Evolutionary conservation across 2,329 filamentous ascomycete species (phyloP), one percentile per base, ranked within the genome.

Genomic region (Colletotrichum cordylinicola): DNA sequence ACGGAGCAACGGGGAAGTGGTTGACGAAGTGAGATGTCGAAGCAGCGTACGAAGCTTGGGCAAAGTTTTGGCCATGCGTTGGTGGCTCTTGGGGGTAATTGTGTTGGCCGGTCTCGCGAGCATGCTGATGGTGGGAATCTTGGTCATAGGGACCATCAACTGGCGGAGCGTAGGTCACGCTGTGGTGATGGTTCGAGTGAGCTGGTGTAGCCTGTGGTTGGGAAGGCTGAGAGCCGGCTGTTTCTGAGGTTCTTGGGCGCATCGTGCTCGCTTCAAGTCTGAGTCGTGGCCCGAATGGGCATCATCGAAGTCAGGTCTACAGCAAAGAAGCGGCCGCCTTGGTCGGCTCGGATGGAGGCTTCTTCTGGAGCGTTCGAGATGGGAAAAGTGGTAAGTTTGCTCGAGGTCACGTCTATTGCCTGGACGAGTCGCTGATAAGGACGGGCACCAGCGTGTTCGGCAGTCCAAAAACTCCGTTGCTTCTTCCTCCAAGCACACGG

Each of bases 161-260:
- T 39, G 74, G 73, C 55, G 76, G 67, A 37, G 55, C 74, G 21
- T 65, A 61, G 21, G 31, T 52, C 48, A 74, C 24, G 31, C 15
- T 39, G 56, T 76, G 70, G 70, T 71, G 58, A 71, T 76, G 70
- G 62, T 52, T 73, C 64, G 73, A 75, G 39, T 64, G 21, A 48
- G 65, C 64, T 27, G 64, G 35, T 29, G 73, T 62, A 33, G 70
- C 68, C 72, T 75, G 72, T 27, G 72, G 70, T 55, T 75, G 73
- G 13, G 73, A 75, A 52, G 73, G 73, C 73, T 73, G 73, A 65
- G 56, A 52, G 43, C 43, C 58, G 24, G 69, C 31, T 27, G 70
- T 48, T 65, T 75, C 73, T 43, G 73, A 75, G 21, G 70, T 68
- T 65, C 73, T 62, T 33, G 70, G 70, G 62, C 73, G 73, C 73